phyloP scores from a whole-genome alignment of 139 green algal genomes.

The Coelastrella sp. region DNA sequence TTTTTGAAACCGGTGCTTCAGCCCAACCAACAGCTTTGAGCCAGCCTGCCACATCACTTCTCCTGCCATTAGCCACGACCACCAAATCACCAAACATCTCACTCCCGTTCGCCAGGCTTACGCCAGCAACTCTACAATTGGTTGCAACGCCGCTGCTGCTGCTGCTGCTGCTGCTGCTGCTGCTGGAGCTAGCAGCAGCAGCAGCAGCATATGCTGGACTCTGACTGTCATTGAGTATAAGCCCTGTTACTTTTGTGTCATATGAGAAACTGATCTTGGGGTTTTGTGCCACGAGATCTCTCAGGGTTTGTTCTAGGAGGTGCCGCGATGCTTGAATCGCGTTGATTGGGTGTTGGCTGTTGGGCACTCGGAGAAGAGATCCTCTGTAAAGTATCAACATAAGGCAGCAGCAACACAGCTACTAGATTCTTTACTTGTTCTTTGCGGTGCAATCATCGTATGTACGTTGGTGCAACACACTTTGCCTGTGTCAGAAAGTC shows the following conservation, averaged over 20 bases:
- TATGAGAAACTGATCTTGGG: neutral
- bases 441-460: too few species aligned
- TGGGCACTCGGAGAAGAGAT: neutral
- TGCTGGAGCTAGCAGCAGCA: neutral
- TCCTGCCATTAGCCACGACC: conserved; percentile 38
- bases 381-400: neutral
- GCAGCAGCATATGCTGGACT: too few species aligned
- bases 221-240: neutral
- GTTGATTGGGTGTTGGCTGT: neutral
- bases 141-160: neutral
- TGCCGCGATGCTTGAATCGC: neutral
- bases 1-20: neutral
- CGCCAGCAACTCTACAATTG: neutral
- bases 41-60: neutral
- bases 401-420: too few species aligned
- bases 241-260: neutral
- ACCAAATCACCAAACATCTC: neutral
- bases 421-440: too few species aligned
- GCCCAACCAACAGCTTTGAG: neutral
- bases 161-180: conserved; percentile 2
- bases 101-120: neutral
- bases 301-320: conserved; percentile 15
- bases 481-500: too few species aligned
- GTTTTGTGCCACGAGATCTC: neutral
- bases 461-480: too few species aligned